phyloP scores from a whole-genome alignment of 2,329 filamentous ascomycete species.

The Escovopsis weberi region DNA sequence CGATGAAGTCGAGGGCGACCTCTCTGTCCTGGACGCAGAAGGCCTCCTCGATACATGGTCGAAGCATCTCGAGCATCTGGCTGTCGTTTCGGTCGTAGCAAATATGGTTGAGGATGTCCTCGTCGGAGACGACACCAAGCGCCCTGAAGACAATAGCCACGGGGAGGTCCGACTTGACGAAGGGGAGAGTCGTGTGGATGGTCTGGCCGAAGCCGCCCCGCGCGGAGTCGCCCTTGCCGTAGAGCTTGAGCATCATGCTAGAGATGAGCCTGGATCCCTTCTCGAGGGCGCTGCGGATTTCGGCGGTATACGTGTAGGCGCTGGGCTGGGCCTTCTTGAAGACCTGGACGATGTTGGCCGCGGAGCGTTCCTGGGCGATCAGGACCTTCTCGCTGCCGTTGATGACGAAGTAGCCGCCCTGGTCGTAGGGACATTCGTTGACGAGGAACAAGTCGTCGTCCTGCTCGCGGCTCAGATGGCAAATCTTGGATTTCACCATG shows the following conservation, averaged over 20 bases:
- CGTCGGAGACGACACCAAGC: conserved; percentile 87
- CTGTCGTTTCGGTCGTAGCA: conserved; percentile 92
- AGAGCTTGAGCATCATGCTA: conserved; percentile 80
- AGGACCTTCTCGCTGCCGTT: conserved; percentile 98
- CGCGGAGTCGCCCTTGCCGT: conserved; percentile 71
- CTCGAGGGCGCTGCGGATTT: conserved; percentile 91
- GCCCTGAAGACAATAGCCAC: conserved; percentile 94
- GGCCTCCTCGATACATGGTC: conserved; percentile 92
- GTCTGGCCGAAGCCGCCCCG: conserved; percentile 67
- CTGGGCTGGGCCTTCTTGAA: conserved; percentile 96
- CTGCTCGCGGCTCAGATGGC: conserved; percentile 67
- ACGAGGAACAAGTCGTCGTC: conserved; percentile 80
- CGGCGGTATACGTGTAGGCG: conserved; percentile 82
- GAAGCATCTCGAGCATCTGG: conserved; percentile 94
- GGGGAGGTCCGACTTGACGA: conserved; percentile 85
- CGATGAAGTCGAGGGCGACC: conserved; percentile 88
- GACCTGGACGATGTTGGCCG: conserved; percentile 96
- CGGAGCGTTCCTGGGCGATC: conserved; percentile 93
- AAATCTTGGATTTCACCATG: conserved; percentile 96
- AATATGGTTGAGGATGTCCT: conserved; percentile 96
- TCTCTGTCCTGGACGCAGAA: conserved; percentile 94
- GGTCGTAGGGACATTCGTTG: conserved; percentile 96
- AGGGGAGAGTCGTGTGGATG: conserved; percentile 81
- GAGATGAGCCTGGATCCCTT: conserved; percentile 93
- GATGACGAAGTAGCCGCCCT: conserved; percentile 98